Evolutionary conservation across 257 asterid species (phyloP), one percentile per base, ranked within the genome.

Genomic region (Salvia hispanica): DNA sequence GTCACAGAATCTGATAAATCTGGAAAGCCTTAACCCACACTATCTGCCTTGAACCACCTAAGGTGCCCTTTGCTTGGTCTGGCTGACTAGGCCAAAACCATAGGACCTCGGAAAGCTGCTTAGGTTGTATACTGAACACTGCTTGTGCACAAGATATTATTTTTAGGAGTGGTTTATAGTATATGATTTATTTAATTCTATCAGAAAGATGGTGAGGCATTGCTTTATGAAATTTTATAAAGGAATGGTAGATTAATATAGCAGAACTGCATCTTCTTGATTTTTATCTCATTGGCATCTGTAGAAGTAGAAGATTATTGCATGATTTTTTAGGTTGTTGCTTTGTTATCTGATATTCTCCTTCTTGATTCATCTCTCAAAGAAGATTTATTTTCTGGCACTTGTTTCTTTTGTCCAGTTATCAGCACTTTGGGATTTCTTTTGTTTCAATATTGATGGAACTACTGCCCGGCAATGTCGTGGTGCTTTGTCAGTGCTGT

Each of bases 391-490:
- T 21, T 21, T 16, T 70, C 25, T 37, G 59, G 47, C 66, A 13
- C 33, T 67, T 72, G 47, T 66, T 66, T 64, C 48, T 70, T 59
- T 72, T 76, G 62, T 71, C 68, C 97, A 93, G 99, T 77, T 90
- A 82, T 81, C 95, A 77, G 95, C 97, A 39, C 78, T 93, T 39
- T 93, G 99, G 99, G 97, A 93, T 84, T 83, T 85, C 85, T 93
- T 93, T 66, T 88, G 99, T 81, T 93, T 93, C 87, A 93, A 93
- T 79, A 78, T 90, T 57, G 80, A 78, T 16, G 97, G 97, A 75
- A 91, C 96, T 66, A 91, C 90, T 55, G 97, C 97, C 55, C 90
- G 80, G 77, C 97, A 90, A 83, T 88, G 96, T 69, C 95, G 99
- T 58, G 97, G 95, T 52, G 99, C 99, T 73, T 85, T 93, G 73